Evolutionary conservation across 192 early-diverging fungal genomes (phyloP).

Genomic region (Fimicolochytrium jonesii): DNA sequence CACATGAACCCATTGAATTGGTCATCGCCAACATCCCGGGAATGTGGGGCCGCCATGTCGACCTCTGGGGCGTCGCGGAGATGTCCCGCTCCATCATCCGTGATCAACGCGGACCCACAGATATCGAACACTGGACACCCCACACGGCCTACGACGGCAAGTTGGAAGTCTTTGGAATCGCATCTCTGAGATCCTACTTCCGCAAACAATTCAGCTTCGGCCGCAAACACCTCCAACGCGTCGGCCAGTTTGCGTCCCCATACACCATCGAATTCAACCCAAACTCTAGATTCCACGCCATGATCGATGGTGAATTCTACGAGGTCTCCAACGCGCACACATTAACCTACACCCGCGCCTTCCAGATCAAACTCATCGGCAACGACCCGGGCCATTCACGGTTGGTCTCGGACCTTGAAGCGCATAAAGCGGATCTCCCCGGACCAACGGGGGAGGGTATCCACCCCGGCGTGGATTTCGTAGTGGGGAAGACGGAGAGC

Average conservation of each 20-base stretch:
- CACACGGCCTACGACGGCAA: slow-evolving; percentile 66
- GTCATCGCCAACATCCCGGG: slow-evolving; percentile 67
- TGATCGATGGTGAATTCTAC: slow-evolving; percentile 79
- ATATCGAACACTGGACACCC: slow-evolving; percentile 54
- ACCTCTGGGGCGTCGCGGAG: slow-evolving; percentile 60
- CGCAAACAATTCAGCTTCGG: slow-evolving; percentile 56
- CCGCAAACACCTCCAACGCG: slow-evolving; percentile 54
- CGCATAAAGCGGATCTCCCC: background rate
- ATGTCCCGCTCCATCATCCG: slow-evolving; percentile 38
- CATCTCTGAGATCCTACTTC: slow-evolving; percentile 57
- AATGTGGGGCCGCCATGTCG: slow-evolving; percentile 58
- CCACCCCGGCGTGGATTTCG: slow-evolving; percentile 18
- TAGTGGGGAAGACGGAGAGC: slow-evolving; percentile 17
- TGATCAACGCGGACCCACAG: slow-evolving; percentile 46
- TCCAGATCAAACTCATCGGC: slow-evolving; percentile 65
- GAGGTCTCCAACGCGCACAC: slow-evolving; percentile 57
- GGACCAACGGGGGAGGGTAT: slow-evolving; percentile 20
- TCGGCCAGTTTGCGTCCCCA: slow-evolving; percentile 62
- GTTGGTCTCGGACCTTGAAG: slow-evolving; percentile 47
- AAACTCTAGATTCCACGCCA: slow-evolving; percentile 50
- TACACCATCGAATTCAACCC: slow-evolving; percentile 54
- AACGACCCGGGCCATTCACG: slow-evolving; percentile 45
- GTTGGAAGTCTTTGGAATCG: slow-evolving; percentile 63
- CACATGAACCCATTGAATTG: slow-evolving; percentile 63
- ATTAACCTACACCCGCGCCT: slow-evolving; percentile 57